Percentiles rank a stretch among this genome's conserved stretches.
Evolutionary conservation across 2,329 filamentous ascomycete genomes (phyloP).

Genomic region (Fusarium newnesense): DNA sequence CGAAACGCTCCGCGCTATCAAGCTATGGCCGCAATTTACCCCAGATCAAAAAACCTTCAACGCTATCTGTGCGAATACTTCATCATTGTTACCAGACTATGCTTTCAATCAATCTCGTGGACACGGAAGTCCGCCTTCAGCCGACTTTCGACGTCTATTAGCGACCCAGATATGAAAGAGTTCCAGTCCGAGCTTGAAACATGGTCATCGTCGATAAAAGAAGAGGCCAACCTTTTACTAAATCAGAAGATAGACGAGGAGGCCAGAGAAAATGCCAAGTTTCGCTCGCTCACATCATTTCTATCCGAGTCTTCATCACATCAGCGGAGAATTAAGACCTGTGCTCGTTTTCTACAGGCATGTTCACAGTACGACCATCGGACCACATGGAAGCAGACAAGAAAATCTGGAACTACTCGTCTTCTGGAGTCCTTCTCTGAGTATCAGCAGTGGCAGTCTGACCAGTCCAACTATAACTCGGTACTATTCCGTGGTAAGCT

Average conservation of each 20-base stretch:
- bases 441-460: conserved; percentile 36
- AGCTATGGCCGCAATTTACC: conserved; percentile 52
- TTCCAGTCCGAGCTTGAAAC: conserved; percentile 48
- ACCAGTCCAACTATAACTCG: conserved; percentile 22
- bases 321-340: conserved; percentile 14
- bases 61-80: conserved; percentile 54
- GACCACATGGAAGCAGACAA: conserved; percentile 53
- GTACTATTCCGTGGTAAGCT: conserved; percentile 53
- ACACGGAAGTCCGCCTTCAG: conserved; percentile 47
- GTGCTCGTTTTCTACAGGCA: conserved; percentile 47
- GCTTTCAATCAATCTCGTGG: conserved; percentile 48
- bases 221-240: conserved; percentile 42
- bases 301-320: neutral
- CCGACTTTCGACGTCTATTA: conserved; percentile 46
- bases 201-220: conserved; percentile 51
- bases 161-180: conserved; percentile 46
- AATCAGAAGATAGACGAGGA: conserved; percentile 33
- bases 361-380: conserved; percentile 56
- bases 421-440: conserved; percentile 4
- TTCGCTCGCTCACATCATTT: conserved; percentile 22
- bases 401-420: conserved; percentile 52
- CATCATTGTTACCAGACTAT: conserved; percentile 52
- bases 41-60: conserved; percentile 50
- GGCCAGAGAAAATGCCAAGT: conserved; percentile 36
- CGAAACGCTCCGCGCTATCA: conserved; percentile 54